Percentiles rank a stretch among this genome's conserved stretches.
Evolutionary conservation across 2,329 filamentous ascomycete genomes (phyloP).

Genomic region (Aspergillus awamori): DNA sequence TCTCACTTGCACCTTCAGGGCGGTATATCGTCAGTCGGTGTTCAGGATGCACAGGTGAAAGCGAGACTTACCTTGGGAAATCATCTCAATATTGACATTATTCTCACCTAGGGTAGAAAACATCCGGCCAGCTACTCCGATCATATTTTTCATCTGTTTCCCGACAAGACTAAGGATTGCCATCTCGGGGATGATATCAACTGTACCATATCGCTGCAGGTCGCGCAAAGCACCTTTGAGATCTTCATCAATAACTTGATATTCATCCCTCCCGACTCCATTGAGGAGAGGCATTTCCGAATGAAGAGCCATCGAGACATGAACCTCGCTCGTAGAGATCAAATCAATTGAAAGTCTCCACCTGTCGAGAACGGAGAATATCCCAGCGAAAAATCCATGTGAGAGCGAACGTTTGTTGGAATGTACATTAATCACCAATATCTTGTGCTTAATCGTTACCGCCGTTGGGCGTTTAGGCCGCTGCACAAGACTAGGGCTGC

Average conservation of each 20-base stretch:
- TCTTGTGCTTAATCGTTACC: slow-evolving; percentile 96
- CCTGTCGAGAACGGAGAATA: slow-evolving; percentile 87
- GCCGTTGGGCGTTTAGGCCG: slow-evolving; percentile 78
- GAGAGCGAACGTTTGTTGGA: slow-evolving; percentile 96
- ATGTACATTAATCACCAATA: slow-evolving; percentile 96
- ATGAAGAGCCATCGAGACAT: slow-evolving; percentile 96
- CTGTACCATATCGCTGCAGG: slow-evolving; percentile 78
- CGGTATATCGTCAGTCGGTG: slow-evolving; percentile 20
- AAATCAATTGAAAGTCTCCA: slow-evolving; percentile 90
- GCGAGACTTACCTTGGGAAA: slow-evolving; percentile 79
- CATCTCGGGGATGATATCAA: slow-evolving; percentile 89
- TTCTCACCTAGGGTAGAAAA: slow-evolving; percentile 92
- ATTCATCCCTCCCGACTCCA: slow-evolving; percentile 51
- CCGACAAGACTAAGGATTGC: slow-evolving; percentile 94
- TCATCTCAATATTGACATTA: slow-evolving; percentile 98
- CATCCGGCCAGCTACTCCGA: slow-evolving; percentile 90
- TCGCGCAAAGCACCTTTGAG: slow-evolving; percentile 68
- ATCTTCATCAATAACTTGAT: slow-evolving; percentile 63
- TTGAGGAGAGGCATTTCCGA: slow-evolving; percentile 65
- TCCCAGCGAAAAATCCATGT: slow-evolving; percentile 91
- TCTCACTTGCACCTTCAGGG: slow-evolving; percentile 83
- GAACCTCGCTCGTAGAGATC: slow-evolving; percentile 94
- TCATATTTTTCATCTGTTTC: slow-evolving; percentile 96
- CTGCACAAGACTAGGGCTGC: slow-evolving; percentile 51
- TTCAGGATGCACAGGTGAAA: slow-evolving; percentile 7